Evolutionary conservation across 345 rosid genomes (phyloP), one percentile per base, ranked within the genome.

Genomic region (Jatropha curcas): DNA sequence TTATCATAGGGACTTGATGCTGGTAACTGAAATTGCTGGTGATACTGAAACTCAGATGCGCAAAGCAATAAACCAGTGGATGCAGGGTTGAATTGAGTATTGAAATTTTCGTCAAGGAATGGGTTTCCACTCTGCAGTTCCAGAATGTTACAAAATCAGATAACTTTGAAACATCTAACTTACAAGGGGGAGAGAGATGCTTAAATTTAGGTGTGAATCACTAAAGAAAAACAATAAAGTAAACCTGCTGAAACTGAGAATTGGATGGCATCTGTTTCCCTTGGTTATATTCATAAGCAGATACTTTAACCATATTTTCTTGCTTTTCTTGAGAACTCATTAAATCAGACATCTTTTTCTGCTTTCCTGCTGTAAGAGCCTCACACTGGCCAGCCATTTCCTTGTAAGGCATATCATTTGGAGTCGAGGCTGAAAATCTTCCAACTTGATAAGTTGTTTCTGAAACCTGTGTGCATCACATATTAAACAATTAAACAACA

Each of bases 331-430:
- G 81, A 39, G 72, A 62, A 55, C 73, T 76, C 87, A 90, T 76
- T 81, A 86, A 78, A 63, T 79, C 77, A 65, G 77, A 78, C 91
- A 90, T 88, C 82, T 83, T 90, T 83, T 87, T 75, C 77, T 86
- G 88, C 79, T 90, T 90, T 60, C 89, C 96, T 61, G 66, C 72
- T 5, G 82, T 76, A 74, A 90, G 90, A 34, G 92, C 91, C 64
- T 88, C 96, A 33, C 96, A 88, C 28, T 88, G 87, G 58, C 88
- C 88, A 31, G 91, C 93, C 89, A 90, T 88, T 72, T 90, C 88
- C 51, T 76, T 75, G 62, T 87, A 87, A 53, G 93, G 85, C 86
- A 87, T 77, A 81, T 85, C 84, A 69, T 84, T 81, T 17, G 88
- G 85, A 48, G 81, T 60, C 57, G 90, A 83, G 69, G 80, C 82